Conservation (phyloP, 208 protist species). For the Strigomonas galati region DNA sequence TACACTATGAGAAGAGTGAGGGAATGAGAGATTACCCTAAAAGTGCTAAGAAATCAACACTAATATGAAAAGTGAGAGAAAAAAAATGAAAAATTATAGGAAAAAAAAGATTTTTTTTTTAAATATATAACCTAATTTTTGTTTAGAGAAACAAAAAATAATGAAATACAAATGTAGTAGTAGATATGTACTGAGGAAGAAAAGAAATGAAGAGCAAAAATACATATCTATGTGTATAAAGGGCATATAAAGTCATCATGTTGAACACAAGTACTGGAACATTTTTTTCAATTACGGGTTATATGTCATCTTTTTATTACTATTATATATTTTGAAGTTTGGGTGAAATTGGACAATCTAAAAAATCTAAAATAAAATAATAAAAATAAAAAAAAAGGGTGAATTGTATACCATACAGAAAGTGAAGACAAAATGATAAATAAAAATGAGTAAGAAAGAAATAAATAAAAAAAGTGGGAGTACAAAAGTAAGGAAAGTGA, state of each 20-base stretch:
- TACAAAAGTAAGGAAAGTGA: slow-evolving; percentile 16
- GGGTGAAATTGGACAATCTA: slow-evolving; percentile 17
- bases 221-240: background rate
- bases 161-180: background rate
- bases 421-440: slow-evolving; percentile 2
- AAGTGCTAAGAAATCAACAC: background rate
- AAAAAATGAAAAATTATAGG: slow-evolving; percentile 6
- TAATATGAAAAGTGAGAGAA: slow-evolving; percentile 9
- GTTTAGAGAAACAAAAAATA: slow-evolving; percentile 12
- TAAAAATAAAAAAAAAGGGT: slow-evolving; percentile 20
- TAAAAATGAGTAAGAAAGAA: slow-evolving; percentile 11
- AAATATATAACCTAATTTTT: background rate
- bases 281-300: background rate
- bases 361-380: slow-evolving; percentile 6
- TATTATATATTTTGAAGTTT: slow-evolving; percentile 11
- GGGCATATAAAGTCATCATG: background rate
- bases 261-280: background rate
- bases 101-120: slow-evolving; percentile 7
- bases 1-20: background rate
- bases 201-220: slow-evolving; percentile 12
- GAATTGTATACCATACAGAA: slow-evolving; percentile 2
- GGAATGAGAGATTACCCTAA: background rate
- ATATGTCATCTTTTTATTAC: slow-evolving; percentile 12
- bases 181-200: background rate
- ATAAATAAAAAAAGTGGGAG: slow-evolving; percentile 7